Percentiles rank a stretch among this genome's conserved stretches.
Evolutionary conservation across 495 filamentous ascomycete species (phyloP).

Genomic region (Aspergillus incahuasiensis): DNA sequence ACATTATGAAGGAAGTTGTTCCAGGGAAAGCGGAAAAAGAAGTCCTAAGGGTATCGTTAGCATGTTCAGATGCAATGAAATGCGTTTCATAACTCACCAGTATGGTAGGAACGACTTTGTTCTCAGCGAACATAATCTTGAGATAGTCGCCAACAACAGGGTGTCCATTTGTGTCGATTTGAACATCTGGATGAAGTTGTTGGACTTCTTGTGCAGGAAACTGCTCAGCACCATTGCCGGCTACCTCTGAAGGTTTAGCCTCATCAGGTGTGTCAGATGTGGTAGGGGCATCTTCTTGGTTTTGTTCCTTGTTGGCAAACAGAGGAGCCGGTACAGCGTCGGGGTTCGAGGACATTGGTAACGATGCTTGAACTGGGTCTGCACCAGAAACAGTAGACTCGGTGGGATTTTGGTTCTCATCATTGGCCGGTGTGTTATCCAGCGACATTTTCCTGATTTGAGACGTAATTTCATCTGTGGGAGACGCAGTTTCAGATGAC

Average conservation of each 20-base stretch:
- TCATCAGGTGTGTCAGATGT: conserved; percentile 19
- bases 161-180: conserved; percentile 61
- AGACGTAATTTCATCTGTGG: conserved; percentile 45
- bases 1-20: conserved; percentile 99
- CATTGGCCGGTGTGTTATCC: conserved; percentile 27
- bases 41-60: conserved; percentile 51
- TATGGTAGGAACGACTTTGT: conserved; percentile 92
- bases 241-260: conserved; percentile 19
- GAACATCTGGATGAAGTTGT: conserved; percentile 34
- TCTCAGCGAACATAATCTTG: conserved; percentile 95
- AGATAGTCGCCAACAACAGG: conserved; percentile 96
- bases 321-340: conserved; percentile 68
- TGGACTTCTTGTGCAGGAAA: conserved; percentile 26
- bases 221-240: conserved; percentile 20
- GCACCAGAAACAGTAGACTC: conserved; percentile 9
- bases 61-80: background rate
- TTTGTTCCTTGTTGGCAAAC: conserved; percentile 41
- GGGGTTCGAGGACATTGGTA: conserved; percentile 47
- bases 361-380: conserved; percentile 15
- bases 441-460: conserved; percentile 50
- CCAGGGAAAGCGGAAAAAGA: conserved; percentile 99
- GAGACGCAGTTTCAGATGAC: conserved; percentile 38
- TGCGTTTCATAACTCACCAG: conserved; percentile 58
- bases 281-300: conserved; percentile 19
- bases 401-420: conserved; percentile 6